Evolutionary conservation across 345 rosid genomes (phyloP), one percentile per base, ranked within the genome.

Genomic region (Triadica sebifera): DNA sequence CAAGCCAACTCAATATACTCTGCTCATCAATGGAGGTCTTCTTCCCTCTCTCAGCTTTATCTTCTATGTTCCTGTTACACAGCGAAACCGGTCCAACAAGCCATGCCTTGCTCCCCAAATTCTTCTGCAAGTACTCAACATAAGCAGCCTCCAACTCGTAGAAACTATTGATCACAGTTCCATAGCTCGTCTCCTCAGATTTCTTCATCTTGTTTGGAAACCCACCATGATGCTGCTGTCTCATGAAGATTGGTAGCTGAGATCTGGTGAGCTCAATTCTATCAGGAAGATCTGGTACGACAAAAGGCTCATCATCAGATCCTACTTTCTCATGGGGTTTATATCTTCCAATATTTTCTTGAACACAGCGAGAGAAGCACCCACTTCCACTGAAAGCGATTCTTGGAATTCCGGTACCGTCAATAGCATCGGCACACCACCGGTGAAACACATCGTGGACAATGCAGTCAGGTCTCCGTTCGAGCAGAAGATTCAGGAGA

Each of bases 41-140:
- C 41, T 81, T 38, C 15, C 88, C 87, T 79, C 87, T 82, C 64
- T 79, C 82, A 5, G 81, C 80, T 72, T 81, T 87, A 46, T 85
- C 87, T 65, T 70, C 78, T 2, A 74, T 15, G 8, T 77, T 70
- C 43, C 76, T 75, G 71, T 83, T 83, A 57, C 75, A 81, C 43
- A 84, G 47, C 0, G 93, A 89, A 16, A 85, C 86, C 10, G 89
- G 90, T 16, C 88, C 90, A 0, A 87, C 78, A 2, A 74, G 67
- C 90, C 92, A 89, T 2, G 87, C 84, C 56, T 56, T 86, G 19
- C 65, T 78, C 22, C 78, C 81, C 73, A 82, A 8, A 20, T 71
- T 82, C 17, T 74, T 81, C 78, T 51, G 82, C 66, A 77, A 80
- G 45, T 65, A 65, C 6, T 84, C 86, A 3, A 46, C 89, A 60